Evolutionary conservation across 768 basidiomycete species (phyloP), one percentile per base, ranked within the genome.

Genomic region (Rhodocollybia butyracea): DNA sequence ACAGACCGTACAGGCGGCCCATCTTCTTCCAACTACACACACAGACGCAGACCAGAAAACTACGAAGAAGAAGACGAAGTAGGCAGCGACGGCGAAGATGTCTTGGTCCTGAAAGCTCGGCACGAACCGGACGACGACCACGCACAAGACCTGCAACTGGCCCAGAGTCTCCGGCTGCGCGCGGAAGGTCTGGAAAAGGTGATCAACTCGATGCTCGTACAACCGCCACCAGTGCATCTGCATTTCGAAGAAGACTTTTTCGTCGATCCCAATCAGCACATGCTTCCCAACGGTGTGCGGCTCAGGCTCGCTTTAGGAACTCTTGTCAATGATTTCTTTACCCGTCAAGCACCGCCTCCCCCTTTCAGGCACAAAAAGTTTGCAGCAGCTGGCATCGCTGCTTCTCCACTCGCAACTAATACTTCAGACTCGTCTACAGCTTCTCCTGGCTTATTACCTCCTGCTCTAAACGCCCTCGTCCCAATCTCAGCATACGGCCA

Each of bases 151-250:
- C 68, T 89, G 0, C 62, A 67, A 4, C 76, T 89, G 22, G 89
- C 91, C 2, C 74, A 83, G 24, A 75, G 67, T 48, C 78, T 91
- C 31, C 76, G 88, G 54, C 73, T 89, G 27, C 84, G 88, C 27
- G 88, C 91, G 1, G 89, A 92, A 59, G 86, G 87, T 12, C 77
- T 93, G 19, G 91, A 93, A 68, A 91, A 90, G 63, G 89, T 93
- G 40, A 80, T 90, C 46, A 83, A 81, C 0, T 79, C 85, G 42
- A 91, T 93, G 89, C 81, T 93, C 13, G 83, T 84, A 53, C 89
- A 91, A 59, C 86, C 88, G 0, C 90, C 90, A 2, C 79, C 82
- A 0, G 69, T 83, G 12, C 82, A 82, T 38, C 80, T 82, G 3
- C 69, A 78, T 32, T 76, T 80, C 39, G 81, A 79, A 31, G 83